Base-by-base conservation (phyloP, 345 rosid genomes). In the Dovyalis caffra region DNA sequence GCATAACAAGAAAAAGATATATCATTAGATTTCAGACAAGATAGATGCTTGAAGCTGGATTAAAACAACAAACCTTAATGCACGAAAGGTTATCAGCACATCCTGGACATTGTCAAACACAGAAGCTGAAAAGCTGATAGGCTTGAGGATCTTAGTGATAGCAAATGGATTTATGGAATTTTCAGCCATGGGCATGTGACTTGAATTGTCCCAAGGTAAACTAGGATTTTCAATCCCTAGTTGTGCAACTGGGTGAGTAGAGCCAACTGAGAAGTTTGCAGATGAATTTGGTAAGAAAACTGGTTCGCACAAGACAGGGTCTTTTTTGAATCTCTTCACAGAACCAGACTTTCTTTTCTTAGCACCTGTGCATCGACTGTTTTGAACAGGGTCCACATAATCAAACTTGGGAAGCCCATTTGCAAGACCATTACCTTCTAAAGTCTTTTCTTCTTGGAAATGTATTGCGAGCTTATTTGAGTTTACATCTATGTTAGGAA, bases 261-360 rank as follows among this genome's bases (percentile, higher is more conserved):
- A 79, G 74, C 83, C 87, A 56, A 81, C 76, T 65, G 85, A 64
- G 31, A 88, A 6, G 73, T 82, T 78, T 33, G 79, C 81, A n/a
- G 83, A 76, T 72, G 82, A 69, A 72, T 84, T 80, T 66, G 84
- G 88, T 21, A 74, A 72, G 38, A 71, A 66, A 71, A 69, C 47
- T 33, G 79, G 57, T 65, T 81, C 85, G 74, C 77, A 72, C 1
- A 87, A 66, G 64, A 69, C 78, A 61, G 61, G 71, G 56, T 96
- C 98, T 80, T 91, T 93, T 77, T 83, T 88, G 79, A 93, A 96
- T 85, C 98, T 92, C 90, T 89, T 96, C 76, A 96, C 99, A 68
- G 95, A 89, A 58, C 97, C 90, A 78, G 97, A 86, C 85, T 96
- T 96, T 79, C 99, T 90, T 80, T 97, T 86, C 83, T 83, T 92